Base-by-base conservation (phyloP, 106 monocot genomes). In the Apostasia ramifera region DNA sequence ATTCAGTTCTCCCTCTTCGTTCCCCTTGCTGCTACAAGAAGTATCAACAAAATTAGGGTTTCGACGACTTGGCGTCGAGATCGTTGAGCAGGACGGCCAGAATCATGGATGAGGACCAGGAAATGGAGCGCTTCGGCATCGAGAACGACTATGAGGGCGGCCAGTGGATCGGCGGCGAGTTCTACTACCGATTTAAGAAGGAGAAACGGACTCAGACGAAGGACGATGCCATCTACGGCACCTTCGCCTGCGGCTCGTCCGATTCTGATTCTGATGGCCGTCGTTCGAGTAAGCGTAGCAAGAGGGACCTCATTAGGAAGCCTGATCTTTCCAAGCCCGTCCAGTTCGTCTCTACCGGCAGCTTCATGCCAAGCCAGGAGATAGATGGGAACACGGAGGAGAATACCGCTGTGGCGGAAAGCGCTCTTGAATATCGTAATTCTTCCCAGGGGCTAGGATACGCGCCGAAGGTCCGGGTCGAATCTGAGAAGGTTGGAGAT, bases 331-430 rank as follows among this genome's bases (percentile, higher is more conserved):
- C 86, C 46, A 89, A 86, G 76, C 91, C 91, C 44, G 91, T 91
- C 9, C 78, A 84, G 1, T 91, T 95, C 69, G 78, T 91, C 66
- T 94, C 94, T 68, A 87, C 87, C 44, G 91, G 94, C 51, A 68
- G 59, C 26, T 71, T 83, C 70, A 79, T 81, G 83, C 91, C 91
- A 45, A 53, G 5, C 41, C 72, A 91, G 66, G 81, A 91, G 67
- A 48, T 71, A 9, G 82, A 91, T 5, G 37, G 65, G 40, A 58
- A 66, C 39, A 15, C 8, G 12, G 48, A 61, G 14, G 63, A 71
- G 66, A 71, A 42, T 43, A 7, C 38, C 3, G 44, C 40, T 13
- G 2, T 43, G 13, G 26, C 26, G 26, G 26, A 26, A 26, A 26
- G 26, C 26, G 26, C 26, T 26, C 26, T 26, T 26, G 59, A 42